Base-by-base conservation (phyloP, 2,329 filamentous ascomycete genomes). In the Aspergillus neoniger region DNA sequence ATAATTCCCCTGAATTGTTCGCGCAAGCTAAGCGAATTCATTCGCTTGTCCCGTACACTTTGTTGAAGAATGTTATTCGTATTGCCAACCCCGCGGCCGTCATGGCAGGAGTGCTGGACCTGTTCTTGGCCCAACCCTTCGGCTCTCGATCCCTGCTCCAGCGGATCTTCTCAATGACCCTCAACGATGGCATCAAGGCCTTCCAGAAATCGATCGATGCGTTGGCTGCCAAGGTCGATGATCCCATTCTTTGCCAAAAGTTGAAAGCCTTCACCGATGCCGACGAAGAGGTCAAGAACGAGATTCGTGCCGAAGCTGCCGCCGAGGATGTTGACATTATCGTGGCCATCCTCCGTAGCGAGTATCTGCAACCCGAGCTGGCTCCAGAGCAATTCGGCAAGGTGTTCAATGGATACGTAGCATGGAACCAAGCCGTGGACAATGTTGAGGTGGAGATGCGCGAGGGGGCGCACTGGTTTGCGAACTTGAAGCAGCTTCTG, bases 1-100 rank as follows among this genome's bases (percentile, higher is more conserved):
- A 99, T 78, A 99, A 99, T 76, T 97, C 94, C 0, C 93, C 95
- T 0, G 95, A 99, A 72, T 79, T 99, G 30, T 98, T 98, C 75
- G 92, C 92, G 0, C 95, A 99, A 76, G 88, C 91, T 4, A 96
- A 94, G 79, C 87, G 91, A 62, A 97, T 98, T 55, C 95, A 99
- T 74, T 96, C 93, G 0, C 85, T 98, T 58, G 90, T 99, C 48
- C 95, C 95, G 0, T 99, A 99, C 73, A 90, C 89, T 0, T 82
- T 97, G 52, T 83, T 99, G 74, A 99, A 99, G 81, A 97, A 98
- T 72, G 92, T 96, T 50, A 98, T 99, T 70, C 88, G 94, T 59
- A 92, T 98, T 67, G 92, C 95, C 21, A 99, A 99, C 69, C 95
- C 95, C 2, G 94, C 94, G 0, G 92, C 92, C 5, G 95, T 99